Evolutionary conservation across 2,329 filamentous ascomycete species (phyloP).

Genomic region (Hypocreales sp.): DNA sequence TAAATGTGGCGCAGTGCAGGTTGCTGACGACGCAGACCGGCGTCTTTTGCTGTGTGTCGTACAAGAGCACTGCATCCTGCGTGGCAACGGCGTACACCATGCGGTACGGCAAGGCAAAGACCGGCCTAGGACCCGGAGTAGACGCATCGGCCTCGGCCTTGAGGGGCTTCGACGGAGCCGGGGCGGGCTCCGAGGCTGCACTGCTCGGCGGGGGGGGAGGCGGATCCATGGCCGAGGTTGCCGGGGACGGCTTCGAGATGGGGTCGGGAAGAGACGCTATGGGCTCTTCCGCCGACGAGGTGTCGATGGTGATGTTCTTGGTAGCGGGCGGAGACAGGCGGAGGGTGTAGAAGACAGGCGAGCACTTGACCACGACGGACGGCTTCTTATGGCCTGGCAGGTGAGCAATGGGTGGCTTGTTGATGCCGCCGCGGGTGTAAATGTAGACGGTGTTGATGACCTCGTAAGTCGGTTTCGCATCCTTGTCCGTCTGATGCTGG

Average conservation of each 20-base stretch:
- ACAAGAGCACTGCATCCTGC: conserved; percentile 85
- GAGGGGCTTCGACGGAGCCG: conserved; percentile 36
- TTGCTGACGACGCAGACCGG: conserved; percentile 94
- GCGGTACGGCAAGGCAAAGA: conserved; percentile 78
- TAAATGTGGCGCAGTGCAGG: conserved; percentile 92
- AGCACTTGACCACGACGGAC: conserved; percentile 89
- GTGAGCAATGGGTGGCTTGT: conserved; percentile 89
- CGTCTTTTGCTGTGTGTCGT: conserved; percentile 93
- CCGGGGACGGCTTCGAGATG: conserved; percentile 43
- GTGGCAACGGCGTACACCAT: conserved; percentile 96
- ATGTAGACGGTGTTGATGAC: conserved; percentile 97
- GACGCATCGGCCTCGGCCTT: conserved; percentile 27
- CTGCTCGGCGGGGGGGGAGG: conserved; percentile 50
- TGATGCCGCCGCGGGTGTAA: conserved; percentile 89
- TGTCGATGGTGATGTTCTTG: conserved; percentile 88
- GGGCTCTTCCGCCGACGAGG: conserved; percentile 70
- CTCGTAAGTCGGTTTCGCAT: conserved; percentile 64
- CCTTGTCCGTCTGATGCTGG: conserved; percentile 48
- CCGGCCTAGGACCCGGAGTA: conserved; percentile 46
- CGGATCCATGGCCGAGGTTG: conserved; percentile 62
- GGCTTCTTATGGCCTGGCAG: conserved; percentile 96
- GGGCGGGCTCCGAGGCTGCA: conserved; percentile 28
- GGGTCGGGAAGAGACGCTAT: conserved; percentile 78
- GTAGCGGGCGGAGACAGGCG: conserved; percentile 54
- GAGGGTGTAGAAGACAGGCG: conserved; percentile 73